Evolutionary conservation across 2,329 filamentous ascomycete species (phyloP).

Genomic region (Huntiella abstrusa): DNA sequence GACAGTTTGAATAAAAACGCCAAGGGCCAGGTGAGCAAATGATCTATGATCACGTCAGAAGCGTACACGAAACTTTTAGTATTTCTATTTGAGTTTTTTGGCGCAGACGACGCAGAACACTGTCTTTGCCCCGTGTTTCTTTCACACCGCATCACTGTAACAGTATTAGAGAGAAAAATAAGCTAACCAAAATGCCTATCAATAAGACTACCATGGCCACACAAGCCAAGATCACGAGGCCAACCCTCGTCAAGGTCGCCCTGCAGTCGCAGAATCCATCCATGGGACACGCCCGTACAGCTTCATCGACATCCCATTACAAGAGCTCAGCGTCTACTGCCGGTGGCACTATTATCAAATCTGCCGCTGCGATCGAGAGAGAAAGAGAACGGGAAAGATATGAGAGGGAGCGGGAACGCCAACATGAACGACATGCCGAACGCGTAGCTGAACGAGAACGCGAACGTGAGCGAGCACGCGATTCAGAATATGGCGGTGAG

Average conservation of each 20-base stretch:
- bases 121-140: background rate
- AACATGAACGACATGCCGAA: background rate
- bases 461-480: conserved; percentile 3
- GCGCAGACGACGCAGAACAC: background rate
- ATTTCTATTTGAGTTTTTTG: background rate
- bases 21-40: conserved; percentile 53
- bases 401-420: conserved; percentile 4
- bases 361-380: conserved; percentile 3
- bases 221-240: conserved; percentile 21
- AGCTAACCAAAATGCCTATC: conserved; percentile 1
- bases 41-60: conserved; percentile 1
- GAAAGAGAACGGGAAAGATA: conserved; percentile 7
- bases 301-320: conserved; percentile 3
- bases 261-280: conserved; percentile 60
- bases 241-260: conserved; percentile 72
- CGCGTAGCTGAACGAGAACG: background rate
- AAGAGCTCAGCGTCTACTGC: conserved; percentile 9
- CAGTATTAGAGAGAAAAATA: background rate
- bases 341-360: conserved; percentile 4
- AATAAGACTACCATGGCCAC: conserved; percentile 9
- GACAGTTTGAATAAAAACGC: conserved; percentile 55
- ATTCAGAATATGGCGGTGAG: conserved; percentile 37
- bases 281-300: conserved; percentile 19
- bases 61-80: background rate
- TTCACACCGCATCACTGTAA: background rate